Base-by-base conservation (phyloP, 176 grass and related monocot species). In the Ampelocalamus luodianensis region DNA sequence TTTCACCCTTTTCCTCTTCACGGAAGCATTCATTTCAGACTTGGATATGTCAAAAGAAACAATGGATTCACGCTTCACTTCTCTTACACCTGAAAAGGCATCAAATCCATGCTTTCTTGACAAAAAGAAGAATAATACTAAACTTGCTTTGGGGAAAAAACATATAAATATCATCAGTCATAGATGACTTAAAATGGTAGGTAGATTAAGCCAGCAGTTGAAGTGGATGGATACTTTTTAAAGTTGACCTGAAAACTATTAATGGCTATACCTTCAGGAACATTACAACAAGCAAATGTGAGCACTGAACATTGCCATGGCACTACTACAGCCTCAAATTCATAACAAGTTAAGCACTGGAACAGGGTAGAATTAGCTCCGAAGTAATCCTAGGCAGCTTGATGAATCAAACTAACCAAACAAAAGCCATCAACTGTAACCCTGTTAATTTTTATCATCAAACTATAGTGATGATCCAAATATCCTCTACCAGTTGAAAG, bases 1-100 rank as follows among this genome's bases (percentile, higher is more conserved):
- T 26, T 90, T 85, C 46, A 86, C 42, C 68, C 83, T 86, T 89
- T 86, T 94, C 70, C 67, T 92, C 74, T 87, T 77, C 76, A 68
- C 6, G 10, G 79, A 80, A 69, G 48, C 58, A 69, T 46, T 45
- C 5, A 13, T 36, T 71, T 85, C 79, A 29, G 26, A 18, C 23
- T 68, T 77, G 46, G 69, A 55, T 38, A 40, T 18, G 38, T 70
- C 74, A 87, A 54, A 76, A 66, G 62, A 79, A 71, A 74, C 23
- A 17, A 49, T 78, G 54, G 82, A 68, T 72, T 65, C 87, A 34
- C 7, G 22, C 44, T 90, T 86, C 73, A 83, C 58, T 60, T 86
- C 79, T 65, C 27, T 65, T 39, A 58, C 66, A 79, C 61, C 84
- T 90, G 84, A 83, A 79, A 83, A 82, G 44, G 44, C 37, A 87